Evolutionary conservation across 768 basidiomycete species (phyloP).

Genomic region (Scleroderma bovista): DNA sequence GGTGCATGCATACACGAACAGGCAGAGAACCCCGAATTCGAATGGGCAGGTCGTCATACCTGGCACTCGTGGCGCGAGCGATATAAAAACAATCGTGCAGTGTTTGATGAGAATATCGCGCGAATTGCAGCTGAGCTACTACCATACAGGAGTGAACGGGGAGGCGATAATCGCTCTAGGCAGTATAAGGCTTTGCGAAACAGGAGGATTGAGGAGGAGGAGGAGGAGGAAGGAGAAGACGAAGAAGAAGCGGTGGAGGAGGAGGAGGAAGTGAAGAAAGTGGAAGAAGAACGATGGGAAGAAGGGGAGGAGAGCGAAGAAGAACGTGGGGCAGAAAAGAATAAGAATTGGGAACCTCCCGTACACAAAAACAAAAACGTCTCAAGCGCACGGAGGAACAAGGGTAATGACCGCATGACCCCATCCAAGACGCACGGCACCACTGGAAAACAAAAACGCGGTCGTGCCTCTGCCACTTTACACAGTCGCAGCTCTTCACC

Average conservation of each 20-base stretch:
- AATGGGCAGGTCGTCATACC: slow-evolving; percentile 39
- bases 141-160: slow-evolving; percentile 13
- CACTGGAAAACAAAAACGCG: slow-evolving; percentile 6
- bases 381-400: too few species aligned
- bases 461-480: background rate
- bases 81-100: slow-evolving; percentile 40
- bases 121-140: slow-evolving; percentile 18
- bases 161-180: slow-evolving; percentile 21
- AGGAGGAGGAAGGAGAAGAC: slow-evolving; percentile 8
- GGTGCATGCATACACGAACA: slow-evolving; percentile 6
- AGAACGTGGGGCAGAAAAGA: too few species aligned
- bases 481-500: too few species aligned
- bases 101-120: slow-evolving; percentile 40
- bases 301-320: too few species aligned
- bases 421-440: too few species aligned
- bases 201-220: background rate
- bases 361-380: too few species aligned
- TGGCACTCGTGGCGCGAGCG: slow-evolving; percentile 61
- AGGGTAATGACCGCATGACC: too few species aligned
- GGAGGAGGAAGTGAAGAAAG: background rate
- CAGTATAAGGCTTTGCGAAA: background rate
- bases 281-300: slow-evolving; percentile 3
- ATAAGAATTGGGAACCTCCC: too few species aligned
- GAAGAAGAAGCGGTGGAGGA: slow-evolving; percentile 8
- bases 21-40: slow-evolving; percentile 36